Evolutionary conservation across 306 rosid species (phyloP), one percentile per base, ranked within the genome.

Genomic region (Ochetophila trinervis): DNA sequence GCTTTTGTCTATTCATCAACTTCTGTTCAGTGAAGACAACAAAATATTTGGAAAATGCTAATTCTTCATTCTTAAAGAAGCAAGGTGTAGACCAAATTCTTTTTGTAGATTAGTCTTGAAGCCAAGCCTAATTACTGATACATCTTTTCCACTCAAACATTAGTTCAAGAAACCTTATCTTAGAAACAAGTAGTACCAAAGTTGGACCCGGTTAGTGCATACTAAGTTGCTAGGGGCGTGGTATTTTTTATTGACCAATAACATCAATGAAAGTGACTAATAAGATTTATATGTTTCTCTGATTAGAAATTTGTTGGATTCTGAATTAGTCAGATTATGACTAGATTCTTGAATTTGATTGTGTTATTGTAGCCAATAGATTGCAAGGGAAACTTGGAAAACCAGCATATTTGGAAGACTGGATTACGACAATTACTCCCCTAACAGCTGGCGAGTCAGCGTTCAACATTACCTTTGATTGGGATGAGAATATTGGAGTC

Each of bases 301-400:
- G 3, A 14, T 63, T 62, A 0, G 15, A 4, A 1, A 17, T n/a
- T 50, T 50, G 4, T 53, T 5, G 1, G 15, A 35, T 10, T 56
- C 16, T 60, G 49, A 50, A n/a, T 2, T 67, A 50, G 21, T 50
- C 19, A 0, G 21, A 50, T 14, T 50, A 18, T n/a, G n/a, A 16
- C 23, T 50, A n/a, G 21, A 35, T 1, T 62, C 45, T 53, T 4
- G 11, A 8, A 16, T 13, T 62, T 67, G 36, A 22, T n/a, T 20
- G 14, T 79, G 32, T 42, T 32, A 35, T 63, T 68, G 57, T 18
- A 91, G 95, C 34, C 30, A 85, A 85, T 60, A 83, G 66, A 5
- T 65, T 61, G 63, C 77, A 68, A 62, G 96, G 91, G 23, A 86
- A 71, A 60, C 51, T 83, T 45, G 97, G 96, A 19, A 78, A 78